A percentile compares a stretch with the other conserved stretches of the same genome.
phyloP scores from a whole-genome alignment of 345 rosid species.

The Moricandia moricandioides region DNA sequence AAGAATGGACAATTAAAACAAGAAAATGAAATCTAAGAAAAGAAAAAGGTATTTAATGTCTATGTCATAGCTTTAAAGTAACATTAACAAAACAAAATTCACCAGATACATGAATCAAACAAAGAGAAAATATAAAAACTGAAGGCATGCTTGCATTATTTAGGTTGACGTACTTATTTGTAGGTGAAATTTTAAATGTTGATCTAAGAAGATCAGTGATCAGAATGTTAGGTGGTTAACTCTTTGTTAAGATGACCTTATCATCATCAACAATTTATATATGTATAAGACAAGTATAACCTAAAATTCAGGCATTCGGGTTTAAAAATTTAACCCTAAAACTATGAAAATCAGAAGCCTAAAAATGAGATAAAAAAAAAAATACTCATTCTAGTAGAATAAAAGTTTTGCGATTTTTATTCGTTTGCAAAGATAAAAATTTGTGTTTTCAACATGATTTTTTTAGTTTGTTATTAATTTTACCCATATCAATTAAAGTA shows the following conservation, averaged over 20 bases:
- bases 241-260: neutral
- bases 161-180: neutral
- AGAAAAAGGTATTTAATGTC: conserved; percentile 29
- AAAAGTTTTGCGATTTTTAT: too few relatives aligned
- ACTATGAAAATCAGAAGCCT: too few relatives aligned
- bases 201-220: neutral
- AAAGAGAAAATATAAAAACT: neutral
- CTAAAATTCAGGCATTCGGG: neutral
- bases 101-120: conserved; percentile 18
- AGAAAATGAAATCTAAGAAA: conserved; percentile 7
- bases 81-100: conserved; percentile 26
- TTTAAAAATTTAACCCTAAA: neutral
- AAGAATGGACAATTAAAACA: conserved; percentile 18
- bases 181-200: conserved; percentile 14
- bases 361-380: too few relatives aligned
- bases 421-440: too few relatives aligned
- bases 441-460: too few relatives aligned
- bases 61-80: conserved; percentile 23
- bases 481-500: too few relatives aligned
- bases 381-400: too few relatives aligned
- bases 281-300: too few relatives aligned
- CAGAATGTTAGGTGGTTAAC: neutral
- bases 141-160: conserved; percentile 8
- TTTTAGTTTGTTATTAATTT: too few relatives aligned
- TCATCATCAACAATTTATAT: neutral